phyloP scores from a whole-genome alignment of 139 green algal genomes.

The Spirogloea muscicola region DNA sequence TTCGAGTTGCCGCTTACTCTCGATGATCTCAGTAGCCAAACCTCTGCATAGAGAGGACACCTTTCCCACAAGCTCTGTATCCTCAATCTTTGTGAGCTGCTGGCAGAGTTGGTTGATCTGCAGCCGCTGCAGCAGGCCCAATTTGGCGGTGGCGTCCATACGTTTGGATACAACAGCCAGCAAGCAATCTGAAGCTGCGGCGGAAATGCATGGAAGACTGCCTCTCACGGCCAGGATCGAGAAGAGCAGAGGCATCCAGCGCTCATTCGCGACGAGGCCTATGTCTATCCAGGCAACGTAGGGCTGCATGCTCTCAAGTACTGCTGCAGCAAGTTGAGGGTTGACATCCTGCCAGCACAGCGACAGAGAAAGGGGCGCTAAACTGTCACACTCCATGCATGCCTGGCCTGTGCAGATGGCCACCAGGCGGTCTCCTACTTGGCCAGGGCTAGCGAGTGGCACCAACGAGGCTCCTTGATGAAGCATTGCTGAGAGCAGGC shows the following conservation, averaged over 20 bases:
- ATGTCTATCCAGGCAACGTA: conserved; percentile 97
- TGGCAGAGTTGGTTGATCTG: conserved; percentile 41
- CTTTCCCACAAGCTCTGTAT: conserved; percentile 37
- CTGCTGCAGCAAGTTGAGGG: too few species aligned
- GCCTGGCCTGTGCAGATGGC: too few species aligned
- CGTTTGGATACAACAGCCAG: conserved; percentile 47
- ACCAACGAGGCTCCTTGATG: too few species aligned
- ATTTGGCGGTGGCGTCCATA: conserved; percentile 48
- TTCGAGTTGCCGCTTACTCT: conserved; percentile 28
- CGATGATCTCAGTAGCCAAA: conserved; percentile 33
- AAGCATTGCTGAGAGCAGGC: too few species aligned
- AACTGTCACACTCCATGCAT: too few species aligned
- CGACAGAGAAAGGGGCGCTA: too few species aligned
- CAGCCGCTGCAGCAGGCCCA: conserved; percentile 46
- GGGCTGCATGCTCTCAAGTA: conserved; percentile 39
- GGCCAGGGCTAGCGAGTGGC: too few species aligned
- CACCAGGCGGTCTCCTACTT: too few species aligned
- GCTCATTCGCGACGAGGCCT: conserved; percentile 63
- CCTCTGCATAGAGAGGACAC: conserved; percentile 27
- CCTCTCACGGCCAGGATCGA: conserved; percentile 20
- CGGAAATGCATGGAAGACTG: conserved; percentile 2
- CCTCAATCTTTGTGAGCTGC: conserved; percentile 24
- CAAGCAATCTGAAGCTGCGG: conserved; percentile 34
- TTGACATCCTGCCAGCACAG: too few species aligned
- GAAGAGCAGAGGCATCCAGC: conserved; percentile 48